Conservation (phyloP, 140 eudicot species). For the Erigeron philadelphicus region DNA sequence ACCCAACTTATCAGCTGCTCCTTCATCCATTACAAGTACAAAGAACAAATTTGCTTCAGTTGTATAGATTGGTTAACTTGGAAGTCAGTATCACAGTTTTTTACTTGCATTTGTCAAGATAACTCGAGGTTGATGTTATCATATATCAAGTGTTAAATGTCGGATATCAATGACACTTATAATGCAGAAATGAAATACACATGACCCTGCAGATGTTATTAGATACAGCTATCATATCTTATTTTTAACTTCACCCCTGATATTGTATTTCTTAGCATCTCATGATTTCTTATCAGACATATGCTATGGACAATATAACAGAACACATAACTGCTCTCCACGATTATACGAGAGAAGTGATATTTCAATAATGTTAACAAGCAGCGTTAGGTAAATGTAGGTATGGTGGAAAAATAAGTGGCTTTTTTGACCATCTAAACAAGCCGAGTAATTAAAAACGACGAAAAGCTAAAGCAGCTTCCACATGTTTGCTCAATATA, state of each 20-base stretch:
- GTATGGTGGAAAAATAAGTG: not conserved
- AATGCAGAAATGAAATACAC: not conserved
- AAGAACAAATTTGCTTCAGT: no score
- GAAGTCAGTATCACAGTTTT: not conserved
- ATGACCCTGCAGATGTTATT: not conserved
- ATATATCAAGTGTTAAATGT: not conserved
- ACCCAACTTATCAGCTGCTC: not conserved
- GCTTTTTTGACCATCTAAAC: not conserved
- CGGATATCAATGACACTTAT: not conserved
- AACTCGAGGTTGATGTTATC: not conserved
- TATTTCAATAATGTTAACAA: slow-evolving; percentile 9
- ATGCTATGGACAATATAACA: not conserved
- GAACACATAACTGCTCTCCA: not conserved
- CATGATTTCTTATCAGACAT: not conserved
- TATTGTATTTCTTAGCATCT: not conserved
- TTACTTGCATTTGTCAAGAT: not conserved
- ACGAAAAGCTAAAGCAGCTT: not conserved
- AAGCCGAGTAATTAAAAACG: not conserved
- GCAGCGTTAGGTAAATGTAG: not conserved
- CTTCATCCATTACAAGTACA: not conserved
- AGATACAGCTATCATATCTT: not conserved
- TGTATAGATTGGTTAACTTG: not conserved
- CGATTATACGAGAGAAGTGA: not conserved
- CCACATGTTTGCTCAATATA: slow-evolving; percentile 11
- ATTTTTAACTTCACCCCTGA: not conserved